A percentile compares a stretch with the other conserved stretches of the same genome.
phyloP scores from a whole-genome alignment of 1,139 yeast species.

The Geotrichum fermentans region DNA sequence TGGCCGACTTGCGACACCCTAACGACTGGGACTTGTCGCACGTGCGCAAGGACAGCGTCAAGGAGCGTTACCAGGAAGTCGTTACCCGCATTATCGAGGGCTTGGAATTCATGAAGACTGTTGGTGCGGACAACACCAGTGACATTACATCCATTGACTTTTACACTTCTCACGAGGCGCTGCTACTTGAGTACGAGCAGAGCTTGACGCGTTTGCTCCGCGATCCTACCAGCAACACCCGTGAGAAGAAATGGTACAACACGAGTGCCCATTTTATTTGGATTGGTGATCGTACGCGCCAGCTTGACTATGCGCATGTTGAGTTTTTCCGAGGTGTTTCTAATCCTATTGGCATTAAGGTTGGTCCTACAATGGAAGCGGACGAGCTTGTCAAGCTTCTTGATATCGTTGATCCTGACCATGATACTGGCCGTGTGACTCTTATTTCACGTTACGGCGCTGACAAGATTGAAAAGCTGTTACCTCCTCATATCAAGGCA shows the following conservation, averaged over 20 bases:
- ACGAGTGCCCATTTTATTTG: conserved; percentile 45
- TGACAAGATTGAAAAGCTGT: conserved; percentile 35
- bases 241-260: conserved; percentile 37
- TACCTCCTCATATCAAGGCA: conserved; percentile 42
- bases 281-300: conserved; percentile 46
- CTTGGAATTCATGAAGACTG: conserved; percentile 39
- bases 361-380: conserved; percentile 42
- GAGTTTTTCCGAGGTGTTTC: conserved; percentile 44
- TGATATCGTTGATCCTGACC: conserved; percentile 42
- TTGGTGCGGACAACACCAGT: conserved; percentile 38
- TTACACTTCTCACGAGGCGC: conserved; percentile 43
- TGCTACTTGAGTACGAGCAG: conserved; percentile 43
- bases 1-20: conserved; percentile 42
- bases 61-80: conserved; percentile 39
- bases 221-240: conserved; percentile 26
- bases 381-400: conserved; percentile 39
- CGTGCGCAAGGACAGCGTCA: conserved; percentile 37
- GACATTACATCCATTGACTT: conserved; percentile 38
- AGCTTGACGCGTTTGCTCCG: conserved; percentile 37
- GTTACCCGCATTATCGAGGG: conserved; percentile 40
- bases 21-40: conserved; percentile 43
- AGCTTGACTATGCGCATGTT: conserved; percentile 44
- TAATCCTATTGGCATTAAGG: conserved; percentile 45
- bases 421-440: conserved; percentile 41
- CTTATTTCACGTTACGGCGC: conserved; percentile 44